Base-by-base conservation (phyloP, 768 basidiomycete species). In the Steccherinum ochraceum region DNA sequence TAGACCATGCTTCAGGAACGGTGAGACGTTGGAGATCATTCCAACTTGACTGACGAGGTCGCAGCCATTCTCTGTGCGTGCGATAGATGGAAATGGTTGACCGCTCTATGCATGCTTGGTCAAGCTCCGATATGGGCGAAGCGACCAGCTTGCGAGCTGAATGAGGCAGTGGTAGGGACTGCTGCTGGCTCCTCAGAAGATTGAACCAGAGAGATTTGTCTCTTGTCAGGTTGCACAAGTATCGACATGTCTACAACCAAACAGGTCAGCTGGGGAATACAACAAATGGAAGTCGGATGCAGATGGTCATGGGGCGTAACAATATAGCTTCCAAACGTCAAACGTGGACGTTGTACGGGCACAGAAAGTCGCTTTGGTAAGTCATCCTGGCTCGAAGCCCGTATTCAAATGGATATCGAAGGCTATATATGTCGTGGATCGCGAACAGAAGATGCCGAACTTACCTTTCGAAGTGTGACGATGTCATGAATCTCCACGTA, bases 161-260 rank as follows among this genome's bases (percentile, higher is more conserved):
- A n/a, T 23, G 41, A 11, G 46, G 46, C 7, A 44, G 16, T 12
- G 47, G 47, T 51, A 21, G 19, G 4, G 35, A 12, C 5, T 24
- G 4, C 12, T n/a, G 24, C 25, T 51, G 24, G 11, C 16, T 16
- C 5, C 24, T 10, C 12, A 44, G 41, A n/a, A 25, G 27, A 39
- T 40, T 24, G 16, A 51, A 10, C 50, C 50, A 51, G 5, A 45
- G 21, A 10, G 45, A 20, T 25, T 45, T 51, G 16, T 55, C 54
- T 19, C 35, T 16, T 2, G 49, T 40, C 12, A 50, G 19, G 2
- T 10, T 3, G 42, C 23, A 10, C 11, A 46, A 18, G 11, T 16
- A 13, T 47, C 30, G 35, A 45, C 53, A 54, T 7, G 49, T 54
- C 53, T 54, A 35, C 7, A 35, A 16, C 7, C 7, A 35, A 16